Conservation (phyloP, 208 protist genomes). For the Herpetomonas samuelpessoai region DNA sequence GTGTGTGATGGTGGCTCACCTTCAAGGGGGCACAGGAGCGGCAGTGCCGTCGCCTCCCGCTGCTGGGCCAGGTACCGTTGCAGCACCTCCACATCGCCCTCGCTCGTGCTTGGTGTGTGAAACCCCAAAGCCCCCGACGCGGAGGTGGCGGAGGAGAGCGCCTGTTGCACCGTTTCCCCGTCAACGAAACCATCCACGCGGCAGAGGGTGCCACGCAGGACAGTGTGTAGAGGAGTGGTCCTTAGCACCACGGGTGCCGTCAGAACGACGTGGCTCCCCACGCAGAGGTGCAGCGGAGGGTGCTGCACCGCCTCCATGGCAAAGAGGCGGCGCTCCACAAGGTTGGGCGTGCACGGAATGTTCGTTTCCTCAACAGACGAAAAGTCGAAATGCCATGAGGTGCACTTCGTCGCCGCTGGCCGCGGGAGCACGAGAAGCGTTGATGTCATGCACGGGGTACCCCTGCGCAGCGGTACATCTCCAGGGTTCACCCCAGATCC, state of each 20-base stretch:
- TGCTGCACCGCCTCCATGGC: conserved; percentile 36
- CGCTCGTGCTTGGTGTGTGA: no score
- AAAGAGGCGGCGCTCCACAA: conserved; percentile 50
- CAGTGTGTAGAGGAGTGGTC: neutral
- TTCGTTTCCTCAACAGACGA: conserved; percentile 10
- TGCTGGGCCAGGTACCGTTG: conserved; percentile 28
- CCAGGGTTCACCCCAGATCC: no score
- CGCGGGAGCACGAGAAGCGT: no score
- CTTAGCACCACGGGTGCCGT: conserved; percentile 5
- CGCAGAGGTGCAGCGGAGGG: conserved; percentile 24
- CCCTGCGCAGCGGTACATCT: no score
- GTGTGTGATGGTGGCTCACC: no score
- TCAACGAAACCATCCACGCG: neutral
- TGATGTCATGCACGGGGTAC: no score
- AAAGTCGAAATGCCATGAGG: conserved; percentile 11
- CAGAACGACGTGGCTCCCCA: conserved; percentile 29
- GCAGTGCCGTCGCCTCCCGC: neutral
- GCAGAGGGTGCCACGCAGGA: neutral
- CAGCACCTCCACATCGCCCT: neutral
- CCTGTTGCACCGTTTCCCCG: no score
- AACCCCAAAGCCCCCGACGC: no score
- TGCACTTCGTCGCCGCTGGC: no score
- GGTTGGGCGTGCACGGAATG: conserved; percentile 11
- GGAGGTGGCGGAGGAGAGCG: no score
- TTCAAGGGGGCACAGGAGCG: neutral